Evolutionary conservation across 306 rosid species (phyloP).

Genomic region (Pueraria montana): DNA sequence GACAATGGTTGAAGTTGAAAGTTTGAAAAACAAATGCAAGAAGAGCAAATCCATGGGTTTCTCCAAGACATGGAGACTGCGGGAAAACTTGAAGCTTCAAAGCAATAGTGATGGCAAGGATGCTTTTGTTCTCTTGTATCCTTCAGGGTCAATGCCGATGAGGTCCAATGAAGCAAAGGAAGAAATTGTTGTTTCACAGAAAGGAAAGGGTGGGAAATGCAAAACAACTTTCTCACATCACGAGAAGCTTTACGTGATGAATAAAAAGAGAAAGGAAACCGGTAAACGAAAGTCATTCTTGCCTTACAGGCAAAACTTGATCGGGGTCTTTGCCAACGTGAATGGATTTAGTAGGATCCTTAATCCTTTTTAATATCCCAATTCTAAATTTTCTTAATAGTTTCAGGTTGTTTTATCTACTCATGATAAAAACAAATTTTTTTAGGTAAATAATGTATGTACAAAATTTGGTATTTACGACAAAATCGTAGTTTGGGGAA

Average conservation of each 20-base stretch:
- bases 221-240: conserved; percentile 56
- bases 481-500: too few species aligned
- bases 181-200: background rate
- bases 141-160: background rate
- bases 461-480: background rate
- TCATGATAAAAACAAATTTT: background rate
- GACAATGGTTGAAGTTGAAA: too few species aligned
- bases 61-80: background rate
- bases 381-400: background rate
- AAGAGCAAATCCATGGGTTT: background rate
- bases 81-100: background rate
- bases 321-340: conserved; percentile 51
- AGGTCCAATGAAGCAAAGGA: conserved; percentile 59
- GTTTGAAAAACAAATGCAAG: too few species aligned
- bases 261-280: conserved; percentile 58
- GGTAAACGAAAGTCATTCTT: too few species aligned
- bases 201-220: background rate
- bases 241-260: conserved; percentile 60
- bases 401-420: background rate
- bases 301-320: too few species aligned
- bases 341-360: conserved; percentile 52
- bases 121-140: background rate
- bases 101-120: conserved; percentile 43
- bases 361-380: background rate
- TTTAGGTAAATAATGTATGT: too few species aligned